These are phyloP conservation scores for Ophiostoma australiae DNA, from an alignment of 2,329 filamentous ascomycete genomes.

Conservation along the genomic window DNA sequence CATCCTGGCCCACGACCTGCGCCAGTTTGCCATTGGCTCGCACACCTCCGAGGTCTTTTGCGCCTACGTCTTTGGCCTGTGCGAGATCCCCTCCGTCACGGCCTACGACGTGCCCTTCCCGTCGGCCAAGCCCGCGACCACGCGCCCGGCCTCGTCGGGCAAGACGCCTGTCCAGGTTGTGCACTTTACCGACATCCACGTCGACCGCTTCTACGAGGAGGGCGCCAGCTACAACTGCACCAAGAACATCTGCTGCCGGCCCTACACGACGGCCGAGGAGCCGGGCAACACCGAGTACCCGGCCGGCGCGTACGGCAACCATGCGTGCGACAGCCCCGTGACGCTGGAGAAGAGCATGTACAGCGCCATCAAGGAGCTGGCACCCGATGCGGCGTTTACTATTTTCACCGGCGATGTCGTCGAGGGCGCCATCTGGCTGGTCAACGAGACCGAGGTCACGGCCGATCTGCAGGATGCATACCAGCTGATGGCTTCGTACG, in stretches of 20 bases:
- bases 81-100: background rate
- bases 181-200: background rate
- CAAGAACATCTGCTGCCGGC: background rate
- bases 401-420: background rate
- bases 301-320: background rate
- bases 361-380: background rate
- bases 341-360: background rate
- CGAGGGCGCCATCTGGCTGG: background rate
- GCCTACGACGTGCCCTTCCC: background rate
- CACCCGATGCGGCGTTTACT: background rate
- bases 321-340: background rate
- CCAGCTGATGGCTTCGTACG: conserved; percentile 1
- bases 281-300: background rate
- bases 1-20: background rate
- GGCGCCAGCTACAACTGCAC: conserved; percentile 1
- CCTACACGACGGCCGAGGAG: background rate
- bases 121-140: background rate
- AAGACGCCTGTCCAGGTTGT: background rate
- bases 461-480: background rate
- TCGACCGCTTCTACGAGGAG: conserved; percentile 3
- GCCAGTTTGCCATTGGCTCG: conserved; percentile 6
- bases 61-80: conserved; percentile 5
- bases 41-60: background rate
- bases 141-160: background rate
- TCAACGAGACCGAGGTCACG: background rate